Percentiles rank a stretch among this genome's conserved stretches.
Evolutionary conservation across 2,329 filamentous ascomycete genomes (phyloP).

Genomic region (Karstenula rhodostoma): DNA sequence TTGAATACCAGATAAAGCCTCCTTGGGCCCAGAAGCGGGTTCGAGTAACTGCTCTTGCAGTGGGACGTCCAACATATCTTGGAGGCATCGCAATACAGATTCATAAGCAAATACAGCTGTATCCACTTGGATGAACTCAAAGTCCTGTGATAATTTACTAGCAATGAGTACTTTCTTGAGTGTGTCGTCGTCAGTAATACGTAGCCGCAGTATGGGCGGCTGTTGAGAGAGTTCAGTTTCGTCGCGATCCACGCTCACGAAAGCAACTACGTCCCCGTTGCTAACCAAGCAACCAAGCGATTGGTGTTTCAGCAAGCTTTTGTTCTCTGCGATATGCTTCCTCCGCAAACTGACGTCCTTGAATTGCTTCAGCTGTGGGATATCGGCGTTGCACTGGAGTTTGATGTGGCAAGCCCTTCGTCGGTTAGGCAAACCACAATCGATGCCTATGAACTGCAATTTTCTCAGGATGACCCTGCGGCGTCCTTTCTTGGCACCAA

Average conservation of each 20-base stretch:
- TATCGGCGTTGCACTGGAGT: constrained; percentile 53
- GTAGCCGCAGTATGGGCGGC: constrained; percentile 61
- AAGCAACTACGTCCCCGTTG: constrained; percentile 63
- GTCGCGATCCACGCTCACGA: constrained; percentile 67
- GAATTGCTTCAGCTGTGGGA: constrained; percentile 54
- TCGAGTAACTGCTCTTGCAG: constrained; percentile 63
- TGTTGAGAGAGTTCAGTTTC: constrained; percentile 51
- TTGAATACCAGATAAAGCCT: constrained; percentile 33
- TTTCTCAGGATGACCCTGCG: constrained; percentile 51
- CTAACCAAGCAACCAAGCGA: constrained; percentile 69
- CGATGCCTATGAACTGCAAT: constrained; percentile 52
- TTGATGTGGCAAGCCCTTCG: constrained; percentile 49
- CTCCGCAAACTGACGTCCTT: constrained; percentile 48
- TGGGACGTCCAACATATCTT: constrained; percentile 64
- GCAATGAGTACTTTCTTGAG: constrained; percentile 57
- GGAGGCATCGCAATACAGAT: constrained; percentile 68
- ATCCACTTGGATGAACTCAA: constrained; percentile 67
- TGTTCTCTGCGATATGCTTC: constrained; percentile 58
- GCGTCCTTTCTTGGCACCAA: constrained; percentile 58
- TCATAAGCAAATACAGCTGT: constrained; percentile 74
- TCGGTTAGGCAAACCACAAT: constrained; percentile 43
- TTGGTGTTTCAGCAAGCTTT: constrained; percentile 64
- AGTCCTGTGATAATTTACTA: constrained; percentile 32
- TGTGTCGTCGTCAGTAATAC: constrained; percentile 57
- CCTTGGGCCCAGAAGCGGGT: constrained; percentile 21